phyloP scores from a whole-genome alignment of 2,329 filamentous ascomycete genomes.

The Aspergillus sp. region DNA sequence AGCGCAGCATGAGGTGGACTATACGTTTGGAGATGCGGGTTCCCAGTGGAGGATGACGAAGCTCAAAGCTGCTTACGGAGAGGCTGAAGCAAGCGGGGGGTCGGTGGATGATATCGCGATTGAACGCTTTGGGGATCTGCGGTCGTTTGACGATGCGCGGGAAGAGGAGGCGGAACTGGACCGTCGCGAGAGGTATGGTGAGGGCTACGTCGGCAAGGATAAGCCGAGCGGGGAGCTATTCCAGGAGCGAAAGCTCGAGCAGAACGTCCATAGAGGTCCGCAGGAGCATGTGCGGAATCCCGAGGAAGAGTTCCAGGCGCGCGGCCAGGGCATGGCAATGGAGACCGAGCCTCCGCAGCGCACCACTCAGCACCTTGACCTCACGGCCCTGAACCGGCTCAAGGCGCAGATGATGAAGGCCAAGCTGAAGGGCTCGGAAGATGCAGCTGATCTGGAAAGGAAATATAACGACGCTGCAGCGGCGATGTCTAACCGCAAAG shows the following conservation, averaged over 20 bases:
- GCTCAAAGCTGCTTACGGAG: constrained; percentile 72
- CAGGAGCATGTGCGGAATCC: constrained; percentile 21
- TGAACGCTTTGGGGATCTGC: constrained; percentile 70
- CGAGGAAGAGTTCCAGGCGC: constrained; percentile 25
- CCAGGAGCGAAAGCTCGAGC: constrained; percentile 59
- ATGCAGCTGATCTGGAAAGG: constrained; percentile 66
- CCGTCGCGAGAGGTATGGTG: constrained; percentile 69
- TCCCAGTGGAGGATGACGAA: constrained; percentile 97
- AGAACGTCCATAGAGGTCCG: constrained; percentile 38
- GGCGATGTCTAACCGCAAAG: constrained; percentile 47
- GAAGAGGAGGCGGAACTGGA: constrained; percentile 92
- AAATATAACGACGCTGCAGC: constrained; percentile 73
- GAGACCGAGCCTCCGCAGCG: constrained; percentile 44
- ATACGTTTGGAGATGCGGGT: constrained; percentile 80
- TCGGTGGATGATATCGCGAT: constrained; percentile 71
- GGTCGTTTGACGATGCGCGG: constrained; percentile 81
- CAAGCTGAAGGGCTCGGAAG: constrained; percentile 67
- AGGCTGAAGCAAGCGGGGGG: constrained; percentile 64
- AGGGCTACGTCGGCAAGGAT: constrained; percentile 73
- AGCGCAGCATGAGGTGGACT: constrained; percentile 57
- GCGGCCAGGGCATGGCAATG: constrained; percentile 50
- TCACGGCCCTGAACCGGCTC: constrained; percentile 75
- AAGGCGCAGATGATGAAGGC: constrained; percentile 96
- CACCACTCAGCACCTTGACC: constrained; percentile 52
- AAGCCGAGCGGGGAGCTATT: constrained; percentile 83